phyloP scores from a whole-genome alignment of 257 asterid genomes.

The Fraxinus quadrangulata region DNA sequence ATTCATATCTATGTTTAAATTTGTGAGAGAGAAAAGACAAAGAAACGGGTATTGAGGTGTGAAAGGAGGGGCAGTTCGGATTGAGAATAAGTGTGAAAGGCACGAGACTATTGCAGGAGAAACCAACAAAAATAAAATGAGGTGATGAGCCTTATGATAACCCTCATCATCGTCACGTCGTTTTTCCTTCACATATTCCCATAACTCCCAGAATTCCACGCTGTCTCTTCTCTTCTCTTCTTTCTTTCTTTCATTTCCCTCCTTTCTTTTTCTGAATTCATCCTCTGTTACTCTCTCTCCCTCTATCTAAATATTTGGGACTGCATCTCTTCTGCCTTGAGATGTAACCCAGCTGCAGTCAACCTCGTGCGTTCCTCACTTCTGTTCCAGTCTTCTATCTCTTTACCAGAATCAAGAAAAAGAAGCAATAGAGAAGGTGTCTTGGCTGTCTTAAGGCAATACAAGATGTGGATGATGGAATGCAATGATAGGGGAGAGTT shows the following conservation, averaged over 20 bases:
- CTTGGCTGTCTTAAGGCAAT: not conserved
- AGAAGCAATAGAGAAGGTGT: not conserved
- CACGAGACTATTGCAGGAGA: constrained; percentile 46
- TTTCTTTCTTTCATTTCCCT: not conserved
- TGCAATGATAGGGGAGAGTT: constrained; percentile 69
- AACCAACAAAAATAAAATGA: constrained; percentile 62
- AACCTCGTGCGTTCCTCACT: constrained; percentile 32
- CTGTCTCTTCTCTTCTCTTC: constrained; percentile 16
- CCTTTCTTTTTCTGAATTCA: not conserved
- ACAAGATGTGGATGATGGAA: constrained; percentile 95
- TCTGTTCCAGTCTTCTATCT: constrained; percentile 27
- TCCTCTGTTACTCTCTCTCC: not conserved
- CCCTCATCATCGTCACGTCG: constrained; percentile 96
- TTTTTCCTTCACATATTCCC: constrained; percentile 63
- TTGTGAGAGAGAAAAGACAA: constrained; percentile 22
- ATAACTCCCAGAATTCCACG: constrained; percentile 69
- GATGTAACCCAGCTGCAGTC: constrained; percentile 30
- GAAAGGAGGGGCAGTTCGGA: constrained; percentile 72
- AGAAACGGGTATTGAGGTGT: constrained; percentile 25
- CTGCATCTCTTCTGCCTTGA: constrained; percentile 15
- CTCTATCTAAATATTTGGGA: too few relatives aligned
- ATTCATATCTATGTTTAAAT: not conserved
- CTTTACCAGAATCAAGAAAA: constrained; percentile 13
- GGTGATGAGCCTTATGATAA: constrained; percentile 85
- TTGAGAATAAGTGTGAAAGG: constrained; percentile 90